These are phyloP conservation scores for Capronia epimyces DNA, from an alignment of 2,329 filamentous ascomycete species.

Conservation along the genomic window DNA sequence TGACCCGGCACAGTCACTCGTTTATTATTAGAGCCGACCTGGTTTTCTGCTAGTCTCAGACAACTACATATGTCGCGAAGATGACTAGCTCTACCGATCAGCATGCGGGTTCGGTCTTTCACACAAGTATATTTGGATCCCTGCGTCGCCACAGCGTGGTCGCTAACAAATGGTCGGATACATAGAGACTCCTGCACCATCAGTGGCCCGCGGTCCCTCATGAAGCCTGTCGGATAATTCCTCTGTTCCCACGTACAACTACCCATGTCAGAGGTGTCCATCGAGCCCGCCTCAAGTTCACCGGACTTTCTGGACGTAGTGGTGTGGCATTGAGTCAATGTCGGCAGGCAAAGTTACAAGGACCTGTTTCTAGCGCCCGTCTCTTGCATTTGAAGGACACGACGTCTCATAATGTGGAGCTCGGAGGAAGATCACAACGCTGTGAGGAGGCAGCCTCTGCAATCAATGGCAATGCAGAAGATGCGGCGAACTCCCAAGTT, in stretches of 20 bases:
- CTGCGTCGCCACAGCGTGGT: background rate
- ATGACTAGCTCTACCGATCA: conserved; percentile 7
- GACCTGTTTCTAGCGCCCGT: background rate
- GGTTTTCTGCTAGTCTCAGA: background rate
- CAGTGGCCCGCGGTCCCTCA: background rate
- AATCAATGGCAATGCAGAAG: background rate
- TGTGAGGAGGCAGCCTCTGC: background rate
- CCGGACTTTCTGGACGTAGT: background rate
- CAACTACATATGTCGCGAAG: conserved; percentile 1
- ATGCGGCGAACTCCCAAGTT: background rate
- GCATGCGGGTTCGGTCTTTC: conserved; percentile 10
- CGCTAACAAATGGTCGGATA: conserved; percentile 1
- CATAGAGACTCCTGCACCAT: conserved; percentile 5
- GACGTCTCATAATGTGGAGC: background rate
- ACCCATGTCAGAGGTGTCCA: background rate
- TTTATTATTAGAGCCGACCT: background rate
- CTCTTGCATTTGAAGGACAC: background rate
- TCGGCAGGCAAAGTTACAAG: background rate
- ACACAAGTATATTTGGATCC: conserved; percentile 1
- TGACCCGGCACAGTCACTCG: background rate
- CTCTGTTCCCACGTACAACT: too few relatives aligned
- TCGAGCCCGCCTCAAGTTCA: background rate
- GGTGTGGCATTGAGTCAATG: background rate
- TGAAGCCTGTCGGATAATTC: background rate
- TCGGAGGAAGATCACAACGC: background rate